phyloP scores from a whole-genome alignment of 768 basidiomycete species.

The Gloeophyllum trabeum region DNA sequence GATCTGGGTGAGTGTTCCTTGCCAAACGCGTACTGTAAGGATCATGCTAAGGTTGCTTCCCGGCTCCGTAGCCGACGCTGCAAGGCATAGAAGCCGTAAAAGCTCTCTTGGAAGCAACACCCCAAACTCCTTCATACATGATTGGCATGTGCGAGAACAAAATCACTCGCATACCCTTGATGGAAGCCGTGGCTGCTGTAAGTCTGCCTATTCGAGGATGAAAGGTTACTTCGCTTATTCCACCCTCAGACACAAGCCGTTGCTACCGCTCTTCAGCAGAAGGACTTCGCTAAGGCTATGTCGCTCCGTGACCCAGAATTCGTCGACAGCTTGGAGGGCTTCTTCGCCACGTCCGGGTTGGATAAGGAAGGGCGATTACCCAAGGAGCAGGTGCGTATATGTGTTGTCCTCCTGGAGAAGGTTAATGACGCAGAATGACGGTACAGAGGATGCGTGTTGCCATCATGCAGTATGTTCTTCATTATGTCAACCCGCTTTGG shows the following conservation, averaged over 20 bases:
- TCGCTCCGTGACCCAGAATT: constrained; percentile 89
- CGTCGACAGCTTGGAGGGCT: constrained; percentile 76
- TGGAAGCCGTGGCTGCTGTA: constrained; percentile 86
- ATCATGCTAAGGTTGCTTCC: no score
- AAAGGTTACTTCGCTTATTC: background rate
- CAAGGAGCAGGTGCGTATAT: constrained; percentile 16
- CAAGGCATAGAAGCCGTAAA: constrained; percentile 93
- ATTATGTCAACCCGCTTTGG: constrained; percentile 1
- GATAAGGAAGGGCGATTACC: constrained; percentile 23
- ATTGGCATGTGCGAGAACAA: constrained; percentile 95
- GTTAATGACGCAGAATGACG: background rate
- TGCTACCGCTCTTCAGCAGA: constrained; percentile 66
- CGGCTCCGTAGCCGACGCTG: constrained; percentile 64
- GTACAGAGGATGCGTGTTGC: constrained; percentile 64
- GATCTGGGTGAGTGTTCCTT: constrained; percentile 54
- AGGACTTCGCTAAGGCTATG: constrained; percentile 83
- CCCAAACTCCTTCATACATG: constrained; percentile 92
- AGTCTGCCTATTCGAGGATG: background rate
- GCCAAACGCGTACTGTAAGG: background rate
- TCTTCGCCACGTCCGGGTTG: constrained; percentile 59
- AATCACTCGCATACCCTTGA: constrained; percentile 80
- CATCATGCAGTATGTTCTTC: constrained; percentile 70
- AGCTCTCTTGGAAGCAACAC: constrained; percentile 74
- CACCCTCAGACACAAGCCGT: constrained; percentile 83
- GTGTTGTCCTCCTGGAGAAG: background rate